Evolutionary conservation across 495 filamentous ascomycete species (phyloP), one percentile per base, ranked within the genome.

Genomic region (Penicillium verhagenii): DNA sequence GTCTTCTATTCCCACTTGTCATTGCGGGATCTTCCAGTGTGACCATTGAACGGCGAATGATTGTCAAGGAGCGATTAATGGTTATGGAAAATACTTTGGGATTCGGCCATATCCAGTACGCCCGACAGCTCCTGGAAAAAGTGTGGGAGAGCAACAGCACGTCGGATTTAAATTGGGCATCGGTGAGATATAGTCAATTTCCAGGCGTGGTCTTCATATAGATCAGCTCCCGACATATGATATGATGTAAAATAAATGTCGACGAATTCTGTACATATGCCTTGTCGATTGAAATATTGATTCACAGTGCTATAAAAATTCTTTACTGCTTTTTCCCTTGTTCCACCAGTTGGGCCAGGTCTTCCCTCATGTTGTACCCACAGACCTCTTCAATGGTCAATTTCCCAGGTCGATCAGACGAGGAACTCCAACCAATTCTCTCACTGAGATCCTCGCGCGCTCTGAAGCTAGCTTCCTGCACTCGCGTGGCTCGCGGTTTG

Each of bases 401-500:
- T 28, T 70, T 70, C 6, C 51, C 63, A 3, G 58, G 54, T 11
- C 52, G 46, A 47, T 67, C 61, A 9, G 52, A 40, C n/a, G 52
- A 49, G 1, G 54, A 58, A 7, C 58, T 58, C 61, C 59, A 68
- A 0, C 66, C 66, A 47, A 71, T 71, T 0, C 68, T 57, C 53
- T 71, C 68, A 9, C 28, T 62, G 7, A 71, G 52, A 21, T 71
- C 56, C 50, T 69, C 61, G 0, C 66, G 52, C 1, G 68, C 68
- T 25, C 56, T 42, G 31, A 60, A 63, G 42, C 66, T 69, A 6
- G 76, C 75, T 16, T 54, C 70, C 39, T 79, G 75, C 1, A 78
- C 67, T 1, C 63, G 57, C 0, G 71, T 73, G 1, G 72, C 76
- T 13, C 76, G 50, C 2, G 58, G 61, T 38, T 72, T 72, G 9